These are phyloP conservation scores for Podospora didyma DNA, from an alignment of 495 filamentous ascomycete genomes.

Conservation along the genomic window DNA sequence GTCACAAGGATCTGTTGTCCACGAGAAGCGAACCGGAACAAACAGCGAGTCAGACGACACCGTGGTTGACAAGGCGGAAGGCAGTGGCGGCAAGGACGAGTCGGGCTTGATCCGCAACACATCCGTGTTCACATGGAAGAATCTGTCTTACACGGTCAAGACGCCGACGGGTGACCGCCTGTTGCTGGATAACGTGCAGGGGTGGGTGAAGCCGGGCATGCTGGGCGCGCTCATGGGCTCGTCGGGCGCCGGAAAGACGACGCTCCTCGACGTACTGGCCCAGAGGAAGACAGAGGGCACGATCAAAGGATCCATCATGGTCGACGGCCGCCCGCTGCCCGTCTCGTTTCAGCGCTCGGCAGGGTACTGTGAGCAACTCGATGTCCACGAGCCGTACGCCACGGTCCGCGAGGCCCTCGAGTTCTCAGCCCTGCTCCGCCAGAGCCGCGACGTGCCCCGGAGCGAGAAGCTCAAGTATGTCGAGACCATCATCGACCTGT, in stretches of 20 bases:
- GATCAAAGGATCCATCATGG: slow-evolving; percentile 66
- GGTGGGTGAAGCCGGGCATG: slow-evolving; percentile 75
- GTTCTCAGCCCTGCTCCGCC: slow-evolving; percentile 75
- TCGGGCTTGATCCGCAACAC: slow-evolving; percentile 46
- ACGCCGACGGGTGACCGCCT: slow-evolving; percentile 52
- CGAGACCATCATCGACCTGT: slow-evolving; percentile 80
- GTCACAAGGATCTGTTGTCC: slow-evolving; percentile 28
- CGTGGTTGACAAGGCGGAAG: slow-evolving; percentile 30
- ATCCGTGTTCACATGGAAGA: slow-evolving; percentile 57
- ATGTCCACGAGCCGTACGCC: slow-evolving; percentile 72
- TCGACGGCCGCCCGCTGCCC: slow-evolving; percentile 68
- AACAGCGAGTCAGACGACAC: slow-evolving; percentile 19
- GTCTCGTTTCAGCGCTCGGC: slow-evolving; percentile 78
- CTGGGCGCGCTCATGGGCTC: slow-evolving; percentile 81
- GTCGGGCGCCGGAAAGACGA: slow-evolving; percentile 75
- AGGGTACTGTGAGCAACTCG: slow-evolving; percentile 83
- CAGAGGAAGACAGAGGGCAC: slow-evolving; percentile 74
- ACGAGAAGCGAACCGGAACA: slow-evolving; percentile 35
- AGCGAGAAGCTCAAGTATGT: slow-evolving; percentile 77
- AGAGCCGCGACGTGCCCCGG: slow-evolving; percentile 59
- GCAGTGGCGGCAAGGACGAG: slow-evolving; percentile 19
- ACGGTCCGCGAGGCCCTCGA: slow-evolving; percentile 78
- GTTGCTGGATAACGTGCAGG: slow-evolving; percentile 65
- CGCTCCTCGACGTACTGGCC: slow-evolving; percentile 60
- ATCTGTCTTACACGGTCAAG: slow-evolving; percentile 62